Evolutionary conservation across 2,329 filamentous ascomycete species (phyloP).

Genomic region (Aspergillus sp.): DNA sequence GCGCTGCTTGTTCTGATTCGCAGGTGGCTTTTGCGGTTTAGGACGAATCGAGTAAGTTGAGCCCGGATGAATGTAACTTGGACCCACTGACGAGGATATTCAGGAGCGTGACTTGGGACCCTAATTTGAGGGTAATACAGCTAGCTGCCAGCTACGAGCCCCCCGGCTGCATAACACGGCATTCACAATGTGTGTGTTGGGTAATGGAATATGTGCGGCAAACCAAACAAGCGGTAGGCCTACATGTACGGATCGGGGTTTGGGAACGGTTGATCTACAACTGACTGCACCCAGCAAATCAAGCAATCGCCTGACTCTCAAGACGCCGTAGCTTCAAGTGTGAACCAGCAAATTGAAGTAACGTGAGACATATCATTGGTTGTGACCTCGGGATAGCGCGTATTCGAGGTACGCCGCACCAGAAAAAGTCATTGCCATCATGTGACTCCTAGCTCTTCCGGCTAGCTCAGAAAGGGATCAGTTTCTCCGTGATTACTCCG

Average conservation of each 20-base stretch:
- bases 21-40: background rate
- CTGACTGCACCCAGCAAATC: background rate
- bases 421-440: background rate
- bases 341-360: background rate
- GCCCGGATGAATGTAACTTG: slow-evolving; percentile 13
- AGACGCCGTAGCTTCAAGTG: background rate
- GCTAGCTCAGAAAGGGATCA: background rate
- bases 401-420: background rate
- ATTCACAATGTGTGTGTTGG: background rate
- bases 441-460: background rate
- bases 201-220: background rate
- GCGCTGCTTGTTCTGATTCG: slow-evolving; percentile 11
- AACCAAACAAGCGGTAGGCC: background rate
- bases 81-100: slow-evolving; percentile 21
- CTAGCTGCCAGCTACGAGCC: slow-evolving; percentile 5
- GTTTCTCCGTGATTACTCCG: slow-evolving; percentile 12
- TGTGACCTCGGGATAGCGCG: background rate
- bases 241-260: background rate
- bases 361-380: background rate
- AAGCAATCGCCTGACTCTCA: background rate
- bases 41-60: background rate
- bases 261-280: background rate
- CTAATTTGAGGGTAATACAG: slow-evolving; percentile 2
- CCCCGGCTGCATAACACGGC: background rate
- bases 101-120: slow-evolving; percentile 9